Conservation (phyloP, 2,329 filamentous ascomycete species). For the Calonectria leucothoes region DNA sequence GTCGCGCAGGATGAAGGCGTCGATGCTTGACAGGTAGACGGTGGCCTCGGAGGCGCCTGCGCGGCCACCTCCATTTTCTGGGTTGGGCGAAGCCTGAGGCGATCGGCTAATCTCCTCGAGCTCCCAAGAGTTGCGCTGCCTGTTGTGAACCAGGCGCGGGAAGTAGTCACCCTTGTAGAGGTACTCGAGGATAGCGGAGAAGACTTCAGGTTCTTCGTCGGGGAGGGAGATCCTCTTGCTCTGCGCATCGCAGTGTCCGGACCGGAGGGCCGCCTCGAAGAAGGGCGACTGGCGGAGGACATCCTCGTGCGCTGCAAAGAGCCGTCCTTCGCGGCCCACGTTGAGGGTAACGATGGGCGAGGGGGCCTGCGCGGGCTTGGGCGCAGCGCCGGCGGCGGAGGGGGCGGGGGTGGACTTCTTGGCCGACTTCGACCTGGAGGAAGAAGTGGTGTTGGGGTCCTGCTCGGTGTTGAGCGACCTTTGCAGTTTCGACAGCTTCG, state of each 20-base stretch:
- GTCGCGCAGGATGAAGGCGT: constrained; percentile 85
- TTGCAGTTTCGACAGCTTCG: constrained; percentile 87
- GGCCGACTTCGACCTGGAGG: constrained; percentile 23
- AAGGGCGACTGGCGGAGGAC: constrained; percentile 88
- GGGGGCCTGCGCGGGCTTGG: constrained; percentile 54
- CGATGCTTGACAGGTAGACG: constrained; percentile 79
- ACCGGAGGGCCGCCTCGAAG: constrained; percentile 79
- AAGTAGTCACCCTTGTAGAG: constrained; percentile 98
- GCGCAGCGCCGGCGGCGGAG: constrained; percentile 25
- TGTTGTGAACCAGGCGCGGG: constrained; percentile 88
- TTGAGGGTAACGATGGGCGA: constrained; percentile 88
- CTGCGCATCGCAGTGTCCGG: constrained; percentile 79
- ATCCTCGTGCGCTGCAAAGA: constrained; percentile 96
- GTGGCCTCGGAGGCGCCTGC: constrained; percentile 59
- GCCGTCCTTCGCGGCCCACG: constrained; percentile 84
- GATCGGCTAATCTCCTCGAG: constrained; percentile 75
- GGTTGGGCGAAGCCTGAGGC: constrained; percentile 64
- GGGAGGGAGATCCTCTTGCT: constrained; percentile 81
- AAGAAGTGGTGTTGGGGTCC: constrained; percentile 52
- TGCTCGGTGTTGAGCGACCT: constrained; percentile 75
- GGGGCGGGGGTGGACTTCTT: constrained; percentile 28
- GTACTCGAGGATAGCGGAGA: constrained; percentile 94
- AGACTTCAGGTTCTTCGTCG: constrained; percentile 88
- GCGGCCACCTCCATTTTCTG: constrained; percentile 58
- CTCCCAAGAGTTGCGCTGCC: constrained; percentile 87